A percentile compares a stretch with the other conserved stretches of the same genome.
phyloP scores from a whole-genome alignment of 1,284 basidiomycete genomes.

The Mycosarcoma mackinlayi region DNA sequence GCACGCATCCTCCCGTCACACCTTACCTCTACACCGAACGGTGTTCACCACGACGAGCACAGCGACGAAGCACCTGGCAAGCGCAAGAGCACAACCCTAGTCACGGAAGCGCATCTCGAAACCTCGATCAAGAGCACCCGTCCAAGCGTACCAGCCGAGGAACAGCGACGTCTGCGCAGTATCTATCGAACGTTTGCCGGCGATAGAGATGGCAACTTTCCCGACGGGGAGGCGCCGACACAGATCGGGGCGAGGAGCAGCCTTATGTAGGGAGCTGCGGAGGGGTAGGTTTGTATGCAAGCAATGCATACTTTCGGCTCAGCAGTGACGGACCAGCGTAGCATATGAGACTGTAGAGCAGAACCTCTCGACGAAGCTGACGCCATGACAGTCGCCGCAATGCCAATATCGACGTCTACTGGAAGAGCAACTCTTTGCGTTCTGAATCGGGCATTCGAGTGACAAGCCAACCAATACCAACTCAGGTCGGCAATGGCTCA shows the following conservation, averaged over 20 bases:
- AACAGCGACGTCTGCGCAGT: constrained; percentile 49
- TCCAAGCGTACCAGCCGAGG: constrained; percentile 62
- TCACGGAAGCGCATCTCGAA: constrained; percentile 54
- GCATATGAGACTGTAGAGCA: too few relatives aligned
- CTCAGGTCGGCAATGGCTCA: too few relatives aligned
- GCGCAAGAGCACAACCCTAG: constrained; percentile 33
- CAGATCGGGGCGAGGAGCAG: constrained; percentile 61
- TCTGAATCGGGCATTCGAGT: too few relatives aligned
- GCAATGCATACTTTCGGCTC: constrained; percentile 5
- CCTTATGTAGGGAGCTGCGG: constrained; percentile 52
- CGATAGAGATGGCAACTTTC: constrained; percentile 60
- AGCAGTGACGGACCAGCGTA: too few relatives aligned
- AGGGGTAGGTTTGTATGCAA: too few relatives aligned
- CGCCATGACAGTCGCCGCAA: too few relatives aligned
- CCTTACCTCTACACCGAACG: constrained; percentile 9
- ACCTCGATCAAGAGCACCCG: constrained; percentile 58
- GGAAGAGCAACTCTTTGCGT: too few relatives aligned
- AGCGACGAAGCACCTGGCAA: neutral
- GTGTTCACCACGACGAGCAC: neutral
- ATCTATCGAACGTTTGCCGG: constrained; percentile 65
- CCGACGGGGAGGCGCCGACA: constrained; percentile 58
- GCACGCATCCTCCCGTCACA: constrained; percentile 11
- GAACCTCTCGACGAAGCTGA: too few relatives aligned
- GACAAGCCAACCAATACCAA: too few relatives aligned
- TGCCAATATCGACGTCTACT: too few relatives aligned